Percentiles rank a stretch among this genome's conserved stretches.
These are phyloP conservation scores for Polyporus arcularius DNA, from an alignment of 768 basidiomycete species.

Conservation along the genomic window DNA sequence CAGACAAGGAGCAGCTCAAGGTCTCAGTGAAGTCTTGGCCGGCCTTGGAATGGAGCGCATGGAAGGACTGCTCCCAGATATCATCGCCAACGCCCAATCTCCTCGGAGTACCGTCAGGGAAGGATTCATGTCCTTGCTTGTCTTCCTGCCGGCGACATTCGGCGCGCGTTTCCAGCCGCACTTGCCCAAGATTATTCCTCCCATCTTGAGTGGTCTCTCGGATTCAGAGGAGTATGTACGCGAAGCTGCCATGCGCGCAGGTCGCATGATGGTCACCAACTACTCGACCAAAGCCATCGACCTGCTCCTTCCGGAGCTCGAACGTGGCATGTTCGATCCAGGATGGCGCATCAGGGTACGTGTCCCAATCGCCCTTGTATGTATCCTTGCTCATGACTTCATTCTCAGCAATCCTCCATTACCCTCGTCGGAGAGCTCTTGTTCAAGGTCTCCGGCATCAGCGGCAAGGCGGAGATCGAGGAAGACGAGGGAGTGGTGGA, in stretches of 20 bases:
- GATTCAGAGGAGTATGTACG: conserved; percentile 94
- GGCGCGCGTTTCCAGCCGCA: conserved; percentile 96
- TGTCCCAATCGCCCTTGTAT: not conserved
- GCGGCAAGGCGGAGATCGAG: conserved; percentile 80
- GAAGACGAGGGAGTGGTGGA: conserved; percentile 70
- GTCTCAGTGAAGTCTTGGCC: conserved; percentile 91
- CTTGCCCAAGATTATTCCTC: conserved; percentile 89
- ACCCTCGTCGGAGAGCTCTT: conserved; percentile 93
- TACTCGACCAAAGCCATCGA: conserved; percentile 93
- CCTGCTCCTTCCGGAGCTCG: conserved; percentile 89
- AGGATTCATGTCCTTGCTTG: conserved; percentile 97
- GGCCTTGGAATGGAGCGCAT: conserved; percentile 98
- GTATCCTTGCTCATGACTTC: conserved; percentile 12
- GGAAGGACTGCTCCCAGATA: conserved; percentile 91
- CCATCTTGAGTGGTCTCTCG: conserved; percentile 88
- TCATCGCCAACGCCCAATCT: conserved; percentile 88
- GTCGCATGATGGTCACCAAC: conserved; percentile 95
- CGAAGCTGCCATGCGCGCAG: conserved; percentile 98
- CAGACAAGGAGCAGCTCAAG: conserved; percentile 96
- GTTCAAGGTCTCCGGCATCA: conserved; percentile 96
- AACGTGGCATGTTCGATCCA: conserved; percentile 91
- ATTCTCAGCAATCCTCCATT: conserved; percentile 85
- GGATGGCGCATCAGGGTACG: conserved; percentile 93
- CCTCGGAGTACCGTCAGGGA: conserved; percentile 90
- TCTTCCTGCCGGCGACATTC: conserved; percentile 94